Base-by-base conservation (phyloP, 2,329 filamentous ascomycete species). In the Verticillium nonalfalfae region DNA sequence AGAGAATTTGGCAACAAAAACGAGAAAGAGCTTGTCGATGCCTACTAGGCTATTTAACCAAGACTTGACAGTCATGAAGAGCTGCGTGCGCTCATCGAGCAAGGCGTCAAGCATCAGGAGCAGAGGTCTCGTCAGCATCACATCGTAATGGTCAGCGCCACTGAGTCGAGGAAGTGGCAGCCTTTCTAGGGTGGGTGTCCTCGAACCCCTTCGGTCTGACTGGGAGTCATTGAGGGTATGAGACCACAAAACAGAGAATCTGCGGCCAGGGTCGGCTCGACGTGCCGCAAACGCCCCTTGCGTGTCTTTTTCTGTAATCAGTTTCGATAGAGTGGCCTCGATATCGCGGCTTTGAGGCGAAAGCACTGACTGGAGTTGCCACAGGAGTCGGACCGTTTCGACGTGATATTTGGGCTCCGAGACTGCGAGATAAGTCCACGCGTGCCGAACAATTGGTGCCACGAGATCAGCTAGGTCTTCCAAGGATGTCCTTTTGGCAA, bases 331-430 rank as follows among this genome's bases (percentile, higher is more conserved):
- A 0, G 90, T 86, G 31, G 91, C 91, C 73, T 97, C 93, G 4
- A 97, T 88, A 56, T 93, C 85, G 59, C 90, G 87, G 67, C 88
- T 87, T 1, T 82, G 77, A 45, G 82, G 77, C 1, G 88, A 85
- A 13, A 96, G 82, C 1, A 87, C 83, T 31, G 82, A 85, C 67
- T 98, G 93, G 59, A 99, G 78, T 66, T 92, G 87, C 91, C 95
- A 96, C 45, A 99, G 78, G 67, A 87, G 89, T 61, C 90, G 87
- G 9, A 96, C 91, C 18, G 93, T 89, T 76, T 99, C 96, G 36
- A 99, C 93, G 70, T 98, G 95, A 67, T 94, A 96, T 71, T 97
- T 97, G 0, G 93, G 93, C 64, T 89, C 88, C 13, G 87, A 82
- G n/a, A 91, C 88, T 0, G 92, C 90, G 45, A 99, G 76, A 69